These are phyloP conservation scores for Phytopythium ostracodes DNA, from an alignment of 352 stramenopile genomes.

Conservation along the genomic window DNA sequence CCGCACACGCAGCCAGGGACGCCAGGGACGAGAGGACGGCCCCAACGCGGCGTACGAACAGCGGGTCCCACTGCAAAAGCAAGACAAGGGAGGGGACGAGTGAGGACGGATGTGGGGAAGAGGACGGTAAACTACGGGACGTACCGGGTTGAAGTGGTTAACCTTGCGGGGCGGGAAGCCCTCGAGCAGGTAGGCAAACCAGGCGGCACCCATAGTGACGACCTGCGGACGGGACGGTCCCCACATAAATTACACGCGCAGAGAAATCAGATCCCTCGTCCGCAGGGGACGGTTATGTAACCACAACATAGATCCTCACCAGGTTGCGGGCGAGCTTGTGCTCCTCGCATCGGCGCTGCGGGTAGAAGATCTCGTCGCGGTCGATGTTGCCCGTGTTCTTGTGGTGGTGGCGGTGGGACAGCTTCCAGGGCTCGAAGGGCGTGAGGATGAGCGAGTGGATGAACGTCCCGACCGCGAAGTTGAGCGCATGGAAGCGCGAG, in stretches of 20 bases:
- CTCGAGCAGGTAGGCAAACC: slow-evolving; percentile 69
- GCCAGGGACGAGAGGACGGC: slow-evolving; percentile 61
- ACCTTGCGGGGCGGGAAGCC: slow-evolving; percentile 72
- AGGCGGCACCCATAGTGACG: slow-evolving; percentile 49
- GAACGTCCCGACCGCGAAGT: slow-evolving; percentile 69
- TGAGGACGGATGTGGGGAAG: neutral
- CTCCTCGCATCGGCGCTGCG: slow-evolving; percentile 53
- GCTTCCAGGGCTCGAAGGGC: slow-evolving; percentile 77
- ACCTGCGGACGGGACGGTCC: slow-evolving; percentile 6
- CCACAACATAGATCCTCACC: too few species aligned
- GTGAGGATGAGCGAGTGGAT: slow-evolving; percentile 82
- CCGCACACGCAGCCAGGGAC: slow-evolving; percentile 35
- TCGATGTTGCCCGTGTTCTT: slow-evolving; percentile 88
- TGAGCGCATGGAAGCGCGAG: slow-evolving; percentile 72
- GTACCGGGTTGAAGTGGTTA: slow-evolving; percentile 78
- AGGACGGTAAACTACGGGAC: slow-evolving; percentile 6
- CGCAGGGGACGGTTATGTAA: neutral
- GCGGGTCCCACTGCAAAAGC: slow-evolving; percentile 57
- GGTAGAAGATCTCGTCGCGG: slow-evolving; percentile 82
- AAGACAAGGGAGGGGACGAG: slow-evolving; percentile 1
- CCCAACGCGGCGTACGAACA: slow-evolving; percentile 58
- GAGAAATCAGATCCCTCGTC: too few species aligned
- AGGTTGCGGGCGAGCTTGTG: slow-evolving; percentile 51
- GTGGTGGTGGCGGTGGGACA: slow-evolving; percentile 82
- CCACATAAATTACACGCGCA: too few species aligned